Evolutionary conservation across 345 rosid species (phyloP), one percentile per base, ranked within the genome.

Genomic region (Capsella bursapastoris): DNA sequence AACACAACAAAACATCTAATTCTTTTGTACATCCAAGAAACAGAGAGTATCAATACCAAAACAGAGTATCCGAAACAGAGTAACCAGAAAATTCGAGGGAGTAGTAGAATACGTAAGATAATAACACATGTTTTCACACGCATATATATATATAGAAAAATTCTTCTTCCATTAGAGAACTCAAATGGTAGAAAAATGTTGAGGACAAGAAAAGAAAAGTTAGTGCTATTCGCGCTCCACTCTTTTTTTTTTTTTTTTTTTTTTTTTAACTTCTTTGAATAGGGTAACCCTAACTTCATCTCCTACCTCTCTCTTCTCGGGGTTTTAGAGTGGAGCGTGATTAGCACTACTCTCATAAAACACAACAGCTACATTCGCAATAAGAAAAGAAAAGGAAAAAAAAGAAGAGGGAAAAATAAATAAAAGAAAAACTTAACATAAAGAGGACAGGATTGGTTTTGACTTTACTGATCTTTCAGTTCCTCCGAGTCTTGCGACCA

Each of bases 201-300:
- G n/a, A 40, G 45, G 52, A 37, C 37, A 37, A 48, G 8, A 40
- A 70, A 67, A 68, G 15, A 78, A 78, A 79, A 73, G 58, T 72
- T 31, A 83, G 89, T 82, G 87, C 87, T 86, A 81, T 74, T 77
- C 53, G 62, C 80, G 82, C 89, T 83, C 85, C 93, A 82, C 82
- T 55, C 82, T 49, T 38, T 72, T 7, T 32, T 31, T 22, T 22
- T 22, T 22, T 22, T 22, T 22, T 22, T 22, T 22, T 22, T 22
- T 22, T 22, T 22, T 22, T 32, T 12, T 31, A 47, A 64, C 5
- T n/a, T 60, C 6, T 6, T 31, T 27, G 57, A 18, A 38, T 45
- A 50, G 68, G 8, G 9, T 60, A 72, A 56, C 82, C 66, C 74
- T 72, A 72, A 57, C 66, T 59, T 43, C 77, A 66, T 62, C 64